Percentiles rank a stretch among this genome's conserved stretches.
phyloP scores from a whole-genome alignment of 345 rosid genomes.

The Murraya koenigii region DNA sequence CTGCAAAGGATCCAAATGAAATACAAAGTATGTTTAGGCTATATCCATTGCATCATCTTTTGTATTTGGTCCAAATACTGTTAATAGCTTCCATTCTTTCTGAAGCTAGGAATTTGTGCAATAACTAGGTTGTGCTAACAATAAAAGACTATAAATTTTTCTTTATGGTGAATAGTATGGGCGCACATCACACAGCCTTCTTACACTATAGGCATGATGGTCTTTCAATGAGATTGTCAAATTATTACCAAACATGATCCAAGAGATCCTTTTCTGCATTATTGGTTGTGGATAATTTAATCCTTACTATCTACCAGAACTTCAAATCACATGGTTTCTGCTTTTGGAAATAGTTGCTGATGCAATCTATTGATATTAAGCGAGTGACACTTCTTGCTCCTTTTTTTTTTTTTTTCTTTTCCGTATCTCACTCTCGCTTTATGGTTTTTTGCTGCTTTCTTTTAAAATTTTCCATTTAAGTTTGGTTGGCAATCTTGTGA shows the following conservation, averaged over 20 bases:
- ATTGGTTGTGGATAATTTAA: not conserved
- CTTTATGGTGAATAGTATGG: not conserved
- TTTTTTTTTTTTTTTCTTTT: too few species aligned
- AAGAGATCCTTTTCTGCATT: not conserved
- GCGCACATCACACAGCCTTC: not conserved
- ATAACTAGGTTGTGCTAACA: not conserved
- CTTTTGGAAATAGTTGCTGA: not conserved
- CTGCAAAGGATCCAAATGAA: conserved; percentile 90
- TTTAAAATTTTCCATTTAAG: too few species aligned
- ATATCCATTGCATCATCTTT: conserved; percentile 11
- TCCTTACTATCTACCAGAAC: not conserved
- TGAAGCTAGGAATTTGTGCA: not conserved
- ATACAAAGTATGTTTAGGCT: conserved; percentile 56
- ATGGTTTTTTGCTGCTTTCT: too few species aligned
- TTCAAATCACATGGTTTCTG: not conserved
- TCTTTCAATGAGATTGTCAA: not conserved
- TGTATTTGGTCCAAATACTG: not conserved
- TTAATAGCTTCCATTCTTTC: not conserved
- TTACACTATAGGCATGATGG: not conserved
- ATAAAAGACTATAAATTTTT: not conserved
- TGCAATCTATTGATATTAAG: not conserved
- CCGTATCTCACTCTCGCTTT: too few species aligned
- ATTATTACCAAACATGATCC: not conserved
- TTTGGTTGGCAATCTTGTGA: too few species aligned
- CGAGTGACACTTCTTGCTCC: too few species aligned